Conservation (phyloP, 768 basidiomycete genomes). For the Suillus discolor region DNA sequence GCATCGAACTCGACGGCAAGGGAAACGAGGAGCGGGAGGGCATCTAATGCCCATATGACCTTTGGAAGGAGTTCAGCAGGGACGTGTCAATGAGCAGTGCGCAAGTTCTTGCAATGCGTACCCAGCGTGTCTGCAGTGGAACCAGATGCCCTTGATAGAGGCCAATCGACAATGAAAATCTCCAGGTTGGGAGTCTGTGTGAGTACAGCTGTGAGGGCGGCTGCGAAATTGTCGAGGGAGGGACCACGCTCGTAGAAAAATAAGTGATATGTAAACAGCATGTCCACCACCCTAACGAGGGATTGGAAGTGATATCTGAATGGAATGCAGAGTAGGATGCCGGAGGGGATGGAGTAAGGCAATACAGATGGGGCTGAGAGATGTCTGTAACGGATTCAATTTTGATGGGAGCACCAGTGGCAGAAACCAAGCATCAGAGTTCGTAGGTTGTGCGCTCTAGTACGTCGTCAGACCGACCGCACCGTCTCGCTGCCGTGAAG, state of each 20-base stretch:
- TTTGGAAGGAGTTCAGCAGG: constrained; percentile 43
- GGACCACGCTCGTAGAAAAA: constrained; percentile 43
- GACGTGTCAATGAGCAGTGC: no score
- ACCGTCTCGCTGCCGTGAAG: constrained; percentile 20
- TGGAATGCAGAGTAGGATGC: constrained; percentile 57
- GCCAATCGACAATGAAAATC: constrained; percentile 70
- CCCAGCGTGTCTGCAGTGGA: constrained; percentile 4
- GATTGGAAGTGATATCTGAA: constrained; percentile 51
- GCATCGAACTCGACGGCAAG: constrained; percentile 54
- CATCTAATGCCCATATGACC: constrained; percentile 72
- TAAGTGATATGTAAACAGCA: constrained; percentile 70
- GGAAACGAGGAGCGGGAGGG: constrained; percentile 57
- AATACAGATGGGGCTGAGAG: constrained; percentile 57
- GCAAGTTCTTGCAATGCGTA: no score
- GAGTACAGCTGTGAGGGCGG: constrained; percentile 59
- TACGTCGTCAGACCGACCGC: constrained; percentile 38
- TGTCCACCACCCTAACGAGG: constrained; percentile 70
- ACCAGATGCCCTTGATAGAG: constrained; percentile 60
- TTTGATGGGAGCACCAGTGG: constrained; percentile 65
- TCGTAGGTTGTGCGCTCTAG: constrained; percentile 36
- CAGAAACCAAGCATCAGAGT: constrained; percentile 42
- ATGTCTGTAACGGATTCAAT: constrained; percentile 59
- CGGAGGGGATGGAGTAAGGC: constrained; percentile 68
- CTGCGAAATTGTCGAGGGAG: constrained; percentile 51
- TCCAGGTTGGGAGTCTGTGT: constrained; percentile 72